Evolutionary conservation across 2,329 filamentous ascomycete species (phyloP).

Genomic region (Claviceps maximensis): DNA sequence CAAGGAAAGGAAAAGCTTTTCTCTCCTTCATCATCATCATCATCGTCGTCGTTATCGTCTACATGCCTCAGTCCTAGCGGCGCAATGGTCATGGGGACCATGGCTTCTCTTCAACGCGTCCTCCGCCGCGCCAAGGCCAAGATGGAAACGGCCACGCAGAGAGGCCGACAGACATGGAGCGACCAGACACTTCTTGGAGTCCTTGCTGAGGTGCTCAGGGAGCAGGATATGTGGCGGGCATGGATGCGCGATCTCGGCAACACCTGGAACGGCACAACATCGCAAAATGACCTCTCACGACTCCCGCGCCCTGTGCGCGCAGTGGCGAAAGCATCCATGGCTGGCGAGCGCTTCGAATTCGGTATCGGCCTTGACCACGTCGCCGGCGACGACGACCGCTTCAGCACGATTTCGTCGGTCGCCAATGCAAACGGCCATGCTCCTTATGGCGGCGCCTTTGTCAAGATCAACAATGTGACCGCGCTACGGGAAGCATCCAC

Average conservation of each 20-base stretch:
- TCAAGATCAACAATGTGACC: conserved; percentile 14
- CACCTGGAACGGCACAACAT: conserved; percentile 19
- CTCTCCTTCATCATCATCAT: conserved; percentile 9
- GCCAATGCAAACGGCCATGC: conserved; percentile 11
- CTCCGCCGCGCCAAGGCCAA: conserved; percentile 16
- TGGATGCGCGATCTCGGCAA: conserved; percentile 17
- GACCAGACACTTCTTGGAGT: conserved; percentile 27
- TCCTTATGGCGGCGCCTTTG: conserved; percentile 20
- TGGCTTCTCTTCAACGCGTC: conserved; percentile 15
- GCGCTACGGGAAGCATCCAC: conserved; percentile 13
- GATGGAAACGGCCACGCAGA: conserved; percentile 11
- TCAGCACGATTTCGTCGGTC: conserved; percentile 18
- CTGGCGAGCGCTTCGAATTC: conserved; percentile 22
- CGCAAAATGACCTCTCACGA: conserved; percentile 6
- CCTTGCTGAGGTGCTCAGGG: conserved; percentile 24
- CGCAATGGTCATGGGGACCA: conserved; percentile 22
- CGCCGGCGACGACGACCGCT: conserved; percentile 5
- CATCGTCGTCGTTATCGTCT: not conserved
- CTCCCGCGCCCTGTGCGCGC: conserved; percentile 10
- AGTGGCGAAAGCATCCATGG: conserved; percentile 17
- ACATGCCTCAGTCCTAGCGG: conserved; percentile 22
- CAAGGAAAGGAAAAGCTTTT: conserved; percentile 17
- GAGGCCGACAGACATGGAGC: conserved; percentile 23
- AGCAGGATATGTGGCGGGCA: conserved; percentile 24
- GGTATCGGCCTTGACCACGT: conserved; percentile 26